Evolutionary conservation across 805 yeast genomes (phyloP).

Genomic region (Candida parachauliodes): DNA sequence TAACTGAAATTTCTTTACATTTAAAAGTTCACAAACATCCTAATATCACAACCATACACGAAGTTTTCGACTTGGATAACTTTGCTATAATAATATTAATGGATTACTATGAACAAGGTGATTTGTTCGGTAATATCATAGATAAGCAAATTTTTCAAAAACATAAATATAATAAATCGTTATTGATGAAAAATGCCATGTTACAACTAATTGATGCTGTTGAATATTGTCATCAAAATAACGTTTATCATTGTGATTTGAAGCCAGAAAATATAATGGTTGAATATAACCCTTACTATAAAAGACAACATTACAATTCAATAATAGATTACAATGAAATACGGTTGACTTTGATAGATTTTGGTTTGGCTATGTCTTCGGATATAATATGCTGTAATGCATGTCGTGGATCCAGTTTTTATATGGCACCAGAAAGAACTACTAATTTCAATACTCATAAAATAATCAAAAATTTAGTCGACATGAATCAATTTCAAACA

Average conservation of each 20-base stretch:
- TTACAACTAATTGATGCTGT: slow-evolving; percentile 37
- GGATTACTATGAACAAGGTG: slow-evolving; percentile 87
- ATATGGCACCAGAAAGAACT: slow-evolving; percentile 91
- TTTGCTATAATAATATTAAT: slow-evolving; percentile 64
- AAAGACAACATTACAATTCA: slow-evolving; percentile 13
- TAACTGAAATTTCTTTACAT: slow-evolving; percentile 73
- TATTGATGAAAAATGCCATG: slow-evolving; percentile 41
- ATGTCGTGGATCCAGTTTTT: slow-evolving; percentile 83
- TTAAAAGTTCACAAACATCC: slow-evolving; percentile 73
- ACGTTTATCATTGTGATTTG: slow-evolving; percentile 40
- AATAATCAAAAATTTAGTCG: slow-evolving; percentile 23
- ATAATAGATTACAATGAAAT: slow-evolving; percentile 45
- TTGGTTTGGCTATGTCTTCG: slow-evolving; percentile 77
- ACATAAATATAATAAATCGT: slow-evolving; percentile 40
- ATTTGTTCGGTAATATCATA: slow-evolving; percentile 80
- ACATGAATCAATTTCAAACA: slow-evolving; percentile 25
- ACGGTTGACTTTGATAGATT: slow-evolving; percentile 70
- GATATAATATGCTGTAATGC: slow-evolving; percentile 58
- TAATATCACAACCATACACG: slow-evolving; percentile 71
- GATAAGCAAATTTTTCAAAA: slow-evolving; percentile 59
- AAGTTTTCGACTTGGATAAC: slow-evolving; percentile 58
- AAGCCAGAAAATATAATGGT: slow-evolving; percentile 43
- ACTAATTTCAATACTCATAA: slow-evolving; percentile 38
- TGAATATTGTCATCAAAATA: slow-evolving; percentile 28
- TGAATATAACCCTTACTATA: slow-evolving; percentile 24